Evolutionary conservation across 164 flowering plant species (phyloP).

Genomic region (Aristolochia californica): DNA sequence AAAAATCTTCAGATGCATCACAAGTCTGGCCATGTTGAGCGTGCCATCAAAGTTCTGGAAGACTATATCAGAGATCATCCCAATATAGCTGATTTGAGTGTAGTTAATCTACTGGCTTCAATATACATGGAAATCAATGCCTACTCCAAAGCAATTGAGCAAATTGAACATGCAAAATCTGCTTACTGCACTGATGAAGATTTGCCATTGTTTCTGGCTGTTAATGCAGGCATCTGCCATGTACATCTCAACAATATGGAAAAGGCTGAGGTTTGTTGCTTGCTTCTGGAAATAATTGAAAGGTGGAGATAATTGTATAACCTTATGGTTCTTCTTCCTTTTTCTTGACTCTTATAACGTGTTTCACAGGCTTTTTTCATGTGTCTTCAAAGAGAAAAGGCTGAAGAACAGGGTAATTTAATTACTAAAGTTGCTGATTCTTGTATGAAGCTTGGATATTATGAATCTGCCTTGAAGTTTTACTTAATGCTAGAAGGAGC

Average conservation of each 20-base stretch:
- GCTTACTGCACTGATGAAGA: constrained; percentile 28
- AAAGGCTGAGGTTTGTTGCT: constrained; percentile 56
- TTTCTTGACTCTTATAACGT: constrained; percentile 19
- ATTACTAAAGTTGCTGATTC: constrained; percentile 44
- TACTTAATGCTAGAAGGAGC: constrained; percentile 39
- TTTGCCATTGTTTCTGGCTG: constrained; percentile 34
- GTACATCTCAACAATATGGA: constrained; percentile 56
- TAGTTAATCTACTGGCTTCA: constrained; percentile 46
- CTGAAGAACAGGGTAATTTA: constrained; percentile 21
- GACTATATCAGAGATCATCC: constrained; percentile 35
- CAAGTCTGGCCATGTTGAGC: constrained; percentile 52
- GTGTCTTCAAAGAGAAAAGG: constrained; percentile 22
- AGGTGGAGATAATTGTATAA: neutral
- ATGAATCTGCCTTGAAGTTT: constrained; percentile 48
- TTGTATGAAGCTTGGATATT: constrained; percentile 28
- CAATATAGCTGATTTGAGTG: constrained; percentile 31
- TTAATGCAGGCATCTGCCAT: constrained; percentile 70
- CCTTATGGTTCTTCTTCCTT: constrained; percentile 4
- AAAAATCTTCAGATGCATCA: constrained; percentile 33
- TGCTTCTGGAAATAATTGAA: neutral
- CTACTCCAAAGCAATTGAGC: constrained; percentile 46
- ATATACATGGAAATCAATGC: constrained; percentile 39
- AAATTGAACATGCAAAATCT: constrained; percentile 42
- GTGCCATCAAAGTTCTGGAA: constrained; percentile 42
- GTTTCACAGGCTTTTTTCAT: constrained; percentile 31